Percentiles rank a stretch among this genome's conserved stretches.
phyloP scores from a whole-genome alignment of 257 asterid species.

The Prunella vulgaris region DNA sequence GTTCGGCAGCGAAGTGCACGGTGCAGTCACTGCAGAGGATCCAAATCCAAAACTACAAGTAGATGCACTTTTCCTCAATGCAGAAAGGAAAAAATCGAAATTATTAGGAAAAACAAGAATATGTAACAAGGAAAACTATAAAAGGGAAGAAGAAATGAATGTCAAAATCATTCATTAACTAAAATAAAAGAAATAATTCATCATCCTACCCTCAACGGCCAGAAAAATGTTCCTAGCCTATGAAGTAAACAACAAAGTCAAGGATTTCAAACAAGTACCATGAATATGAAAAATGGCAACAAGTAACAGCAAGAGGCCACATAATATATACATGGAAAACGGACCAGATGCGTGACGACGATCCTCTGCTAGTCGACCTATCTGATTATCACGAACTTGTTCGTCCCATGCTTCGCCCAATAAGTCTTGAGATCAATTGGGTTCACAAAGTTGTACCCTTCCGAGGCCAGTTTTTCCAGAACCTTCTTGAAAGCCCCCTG shows the following conservation, averaged over 20 bases:
- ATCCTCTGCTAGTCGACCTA: conserved; percentile 32
- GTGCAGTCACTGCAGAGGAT: no score
- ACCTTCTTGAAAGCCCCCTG: conserved; percentile 97
- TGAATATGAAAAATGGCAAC: conserved; percentile 21
- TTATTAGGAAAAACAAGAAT: not conserved
- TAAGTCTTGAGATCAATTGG: conserved; percentile 87
- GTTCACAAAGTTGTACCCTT: conserved; percentile 66
- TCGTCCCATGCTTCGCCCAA: conserved; percentile 99
- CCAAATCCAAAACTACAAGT: no score
- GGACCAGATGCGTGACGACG: conserved; percentile 34
- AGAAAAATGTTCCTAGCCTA: conserved; percentile 33
- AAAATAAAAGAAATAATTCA: conserved; percentile 27
- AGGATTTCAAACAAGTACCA: no score
- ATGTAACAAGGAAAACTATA: not conserved
- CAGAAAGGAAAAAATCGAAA: not conserved
- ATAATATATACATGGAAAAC: conserved; percentile 57
- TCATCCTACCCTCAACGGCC: conserved; percentile 42
- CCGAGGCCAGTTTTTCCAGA: conserved; percentile 75
- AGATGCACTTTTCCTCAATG: no score
- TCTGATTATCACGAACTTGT: conserved; percentile 92
- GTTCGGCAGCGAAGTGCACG: no score
- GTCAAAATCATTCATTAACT: conserved; percentile 24
- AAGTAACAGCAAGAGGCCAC: conserved; percentile 45
- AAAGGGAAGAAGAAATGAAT: conserved; percentile 1
- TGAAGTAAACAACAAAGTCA: conserved; percentile 34